Base-by-base conservation (phyloP, 2,329 filamentous ascomycete genomes). In the Pseudofabraea citricarpa region DNA sequence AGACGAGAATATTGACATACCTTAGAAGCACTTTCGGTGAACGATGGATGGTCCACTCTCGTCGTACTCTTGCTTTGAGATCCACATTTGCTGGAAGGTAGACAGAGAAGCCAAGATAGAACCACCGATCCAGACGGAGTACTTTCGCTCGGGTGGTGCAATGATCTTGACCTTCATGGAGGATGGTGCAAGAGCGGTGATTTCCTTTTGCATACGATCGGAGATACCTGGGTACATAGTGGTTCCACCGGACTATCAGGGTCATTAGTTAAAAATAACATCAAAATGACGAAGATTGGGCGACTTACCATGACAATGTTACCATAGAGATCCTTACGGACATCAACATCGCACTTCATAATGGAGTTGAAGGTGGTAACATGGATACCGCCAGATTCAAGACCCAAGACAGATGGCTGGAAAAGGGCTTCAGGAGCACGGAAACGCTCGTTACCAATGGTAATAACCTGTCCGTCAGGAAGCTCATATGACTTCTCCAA, bases 81-180 rank as follows among this genome's bases (percentile, higher is more conserved):
- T 97, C 93, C 93, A 98, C 93, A 98, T 98, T 80, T 98, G 93
- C 83, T 98, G 93, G 91, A 98, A 98, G 74, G 93, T 98, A 62
- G 93, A 98, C 65, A 98, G 87, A 56, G 93, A 98, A 63, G 93
- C 93, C 67, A 98, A 78, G 77, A 98, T 98, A 73, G 93, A 98
- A 83, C 93, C 93, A 93, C 93, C 93, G 72, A 98, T 98, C 93
- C 93, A 98, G 81, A 98, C 93, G 56, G 93, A 97, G 89, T 98
- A 98, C 84, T 98, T 98, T 77, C 93, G 89, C 87, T 98, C 93
- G 61, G 93, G 93, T 63, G 93, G 93, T 77, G 93, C 93, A 71
- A 98, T 97, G 77, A 98, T 97, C 88, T 97, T 97, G 83, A 98
- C 91, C 89, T 97, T 97, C 93, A 98, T 97, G 67, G 90, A 96